Evolutionary conservation across 2,329 filamentous ascomycete species (phyloP).

Genomic region (Fusarium temperatum): DNA sequence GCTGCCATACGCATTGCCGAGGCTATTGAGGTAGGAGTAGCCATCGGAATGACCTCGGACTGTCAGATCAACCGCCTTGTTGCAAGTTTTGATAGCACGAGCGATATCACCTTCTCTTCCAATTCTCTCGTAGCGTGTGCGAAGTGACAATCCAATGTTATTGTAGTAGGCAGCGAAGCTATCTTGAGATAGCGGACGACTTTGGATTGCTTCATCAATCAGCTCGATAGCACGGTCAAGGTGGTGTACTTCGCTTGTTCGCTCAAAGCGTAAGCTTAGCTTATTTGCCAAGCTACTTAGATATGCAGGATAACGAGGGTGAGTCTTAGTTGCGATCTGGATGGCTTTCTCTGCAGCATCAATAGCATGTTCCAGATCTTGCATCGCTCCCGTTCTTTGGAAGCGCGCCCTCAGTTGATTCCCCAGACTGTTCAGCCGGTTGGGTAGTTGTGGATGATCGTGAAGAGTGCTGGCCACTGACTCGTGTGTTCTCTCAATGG

Average conservation of each 20-base stretch:
- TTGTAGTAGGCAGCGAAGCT: not conserved
- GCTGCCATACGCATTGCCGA: not conserved
- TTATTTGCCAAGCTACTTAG: not conserved
- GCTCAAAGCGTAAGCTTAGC: not conserved
- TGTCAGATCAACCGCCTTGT: not conserved
- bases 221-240: not conserved
- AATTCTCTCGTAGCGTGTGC: not conserved
- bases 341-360: not conserved
- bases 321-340: not conserved
- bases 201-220: not conserved
- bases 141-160: not conserved
- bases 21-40: not conserved
- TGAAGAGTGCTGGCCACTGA: not conserved
- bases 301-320: not conserved
- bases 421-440: not conserved
- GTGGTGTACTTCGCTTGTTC: accelerated
- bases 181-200: accelerated
- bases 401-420: not conserved
- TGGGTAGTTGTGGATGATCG: not conserved
- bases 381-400: not conserved
- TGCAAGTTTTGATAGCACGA: not conserved
- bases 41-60: too few species aligned
- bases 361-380: not conserved
- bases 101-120: not conserved
- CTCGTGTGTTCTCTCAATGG: not conserved